Base-by-base conservation (phyloP, 116 monocot species). In the Cymodocea nodosa region DNA sequence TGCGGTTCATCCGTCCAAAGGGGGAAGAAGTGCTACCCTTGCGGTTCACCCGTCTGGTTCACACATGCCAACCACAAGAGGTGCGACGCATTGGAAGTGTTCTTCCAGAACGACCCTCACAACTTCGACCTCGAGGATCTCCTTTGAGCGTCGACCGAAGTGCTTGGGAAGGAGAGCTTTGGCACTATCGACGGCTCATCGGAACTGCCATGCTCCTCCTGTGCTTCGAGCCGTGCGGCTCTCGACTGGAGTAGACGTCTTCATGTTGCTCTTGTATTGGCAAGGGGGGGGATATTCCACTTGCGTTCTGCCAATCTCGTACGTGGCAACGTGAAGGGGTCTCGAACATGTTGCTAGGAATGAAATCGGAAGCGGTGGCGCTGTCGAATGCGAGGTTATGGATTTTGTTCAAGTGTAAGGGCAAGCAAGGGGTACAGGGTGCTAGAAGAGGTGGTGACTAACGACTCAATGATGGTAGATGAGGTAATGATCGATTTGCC, bases 151-250 rank as follows among this genome's bases (percentile, higher is more conserved):
- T 89, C 89, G 13, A 85, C 93, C 4, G 89, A 93, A 77, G 89
- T 86, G n/a, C 56, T 93, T 19, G 89, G 93, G 20, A 89, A 93
- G 67, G 93, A 89, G 6, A 82, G 74, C 63, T 39, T 72, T 11
- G 93, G 93, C 5, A 93, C 93, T 9, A 81, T 84, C 52, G 85
- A 93, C 81, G 86, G 80, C 71, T 89, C 82, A 25, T 70, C 78
- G 56, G 72, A 89, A 67, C 73, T 10, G 56, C 59, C 3, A 23
- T 67, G 9, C 59, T 74, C 19, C 73, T 13, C 11, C 20, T 57
- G 68, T 5, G 48, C 8, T 1, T 44, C 60, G 10, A 44, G 60
- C 24, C 70, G 71, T 40, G 44, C 8, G 50, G 3, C 51, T 2
- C 62, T 74, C 3, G 74, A 52, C 30, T 74, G 74, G 74, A 23